Evolutionary conservation across 202 grass and related monocot species (phyloP).

Genomic region (Bolboschoenoplectus hybrid): DNA sequence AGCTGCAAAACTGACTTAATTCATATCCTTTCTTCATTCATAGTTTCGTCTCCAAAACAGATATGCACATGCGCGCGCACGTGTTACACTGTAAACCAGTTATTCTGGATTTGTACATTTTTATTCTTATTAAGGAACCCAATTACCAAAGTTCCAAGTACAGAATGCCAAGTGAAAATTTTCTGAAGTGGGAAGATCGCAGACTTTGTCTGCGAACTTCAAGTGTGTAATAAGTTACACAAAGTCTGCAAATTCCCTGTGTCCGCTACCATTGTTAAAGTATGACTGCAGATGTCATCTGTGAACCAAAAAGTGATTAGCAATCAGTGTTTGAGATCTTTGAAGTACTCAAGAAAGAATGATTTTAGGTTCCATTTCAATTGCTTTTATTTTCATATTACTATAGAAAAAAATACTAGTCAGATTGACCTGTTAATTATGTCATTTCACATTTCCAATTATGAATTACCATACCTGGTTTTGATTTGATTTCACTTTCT

Average conservation of each 20-base stretch:
- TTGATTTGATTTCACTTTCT: conserved; percentile 28
- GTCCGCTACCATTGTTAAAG: not conserved
- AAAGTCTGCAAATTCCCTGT: not conserved
- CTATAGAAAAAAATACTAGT: not conserved
- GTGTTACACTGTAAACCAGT: not conserved
- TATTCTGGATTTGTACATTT: not conserved
- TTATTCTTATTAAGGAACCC: not conserved
- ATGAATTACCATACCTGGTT: not conserved
- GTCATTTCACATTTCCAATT: not conserved
- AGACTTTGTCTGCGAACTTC: not conserved
- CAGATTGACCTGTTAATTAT: not conserved
- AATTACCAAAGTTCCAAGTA: not conserved
- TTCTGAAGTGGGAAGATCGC: not conserved
- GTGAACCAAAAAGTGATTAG: not conserved
- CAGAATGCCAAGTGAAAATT: not conserved
- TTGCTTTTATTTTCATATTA: not conserved
- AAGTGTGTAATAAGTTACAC: not conserved
- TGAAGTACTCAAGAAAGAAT: not conserved
- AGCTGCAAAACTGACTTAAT: not conserved
- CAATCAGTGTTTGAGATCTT: not conserved
- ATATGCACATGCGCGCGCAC: not conserved
- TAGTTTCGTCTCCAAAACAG: conserved; percentile 3
- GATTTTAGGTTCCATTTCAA: not conserved
- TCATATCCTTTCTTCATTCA: not conserved
- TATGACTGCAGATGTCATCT: not conserved